Evolutionary conservation across 2,329 filamentous ascomycete species (phyloP).

Genomic region (Plectosphaerella cucumerina): DNA sequence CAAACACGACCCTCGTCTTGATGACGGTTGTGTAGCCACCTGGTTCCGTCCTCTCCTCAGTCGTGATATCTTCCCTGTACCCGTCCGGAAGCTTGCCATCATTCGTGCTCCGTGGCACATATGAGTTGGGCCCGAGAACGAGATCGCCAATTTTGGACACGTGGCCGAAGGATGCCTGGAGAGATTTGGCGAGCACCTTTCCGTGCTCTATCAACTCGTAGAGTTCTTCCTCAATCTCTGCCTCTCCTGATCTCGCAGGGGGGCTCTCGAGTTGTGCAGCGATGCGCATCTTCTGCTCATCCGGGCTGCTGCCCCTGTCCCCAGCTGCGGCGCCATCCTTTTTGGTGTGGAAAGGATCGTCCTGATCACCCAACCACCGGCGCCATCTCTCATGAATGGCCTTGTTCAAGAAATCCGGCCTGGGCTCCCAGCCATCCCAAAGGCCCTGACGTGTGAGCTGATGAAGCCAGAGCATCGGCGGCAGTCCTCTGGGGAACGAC

Average conservation of each 20-base stretch:
- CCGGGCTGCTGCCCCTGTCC: too few relatives aligned
- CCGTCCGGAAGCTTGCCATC: slow-evolving; percentile 5
- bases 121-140: too few relatives aligned
- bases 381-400: slow-evolving; percentile 11
- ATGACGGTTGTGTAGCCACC: slow-evolving; percentile 10
- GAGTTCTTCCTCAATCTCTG: not conserved
- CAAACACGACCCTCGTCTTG: slow-evolving; percentile 10
- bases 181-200: not conserved
- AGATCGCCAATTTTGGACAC: too few relatives aligned
- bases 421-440: slow-evolving; percentile 13
- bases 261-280: too few relatives aligned
- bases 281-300: too few relatives aligned
- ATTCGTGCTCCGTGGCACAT: too few relatives aligned
- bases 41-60: slow-evolving; percentile 8
- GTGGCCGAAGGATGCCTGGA: not conserved
- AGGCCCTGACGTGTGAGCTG: slow-evolving; percentile 13
- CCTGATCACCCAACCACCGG: slow-evolving; percentile 10
- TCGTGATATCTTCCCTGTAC: slow-evolving; percentile 10
- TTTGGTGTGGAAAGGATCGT: slow-evolving; percentile 5
- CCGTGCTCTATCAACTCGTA: not conserved
- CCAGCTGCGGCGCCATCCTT: too few relatives aligned
- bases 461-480: slow-evolving; percentile 35
- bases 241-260: not conserved
- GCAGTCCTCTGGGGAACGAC: slow-evolving; percentile 35
- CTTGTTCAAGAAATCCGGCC: slow-evolving; percentile 8